A percentile compares a stretch with the other conserved stretches of the same genome.
Evolutionary conservation across 2,329 filamentous ascomycete genomes (phyloP).

Genomic region (Aspergillus sp.): DNA sequence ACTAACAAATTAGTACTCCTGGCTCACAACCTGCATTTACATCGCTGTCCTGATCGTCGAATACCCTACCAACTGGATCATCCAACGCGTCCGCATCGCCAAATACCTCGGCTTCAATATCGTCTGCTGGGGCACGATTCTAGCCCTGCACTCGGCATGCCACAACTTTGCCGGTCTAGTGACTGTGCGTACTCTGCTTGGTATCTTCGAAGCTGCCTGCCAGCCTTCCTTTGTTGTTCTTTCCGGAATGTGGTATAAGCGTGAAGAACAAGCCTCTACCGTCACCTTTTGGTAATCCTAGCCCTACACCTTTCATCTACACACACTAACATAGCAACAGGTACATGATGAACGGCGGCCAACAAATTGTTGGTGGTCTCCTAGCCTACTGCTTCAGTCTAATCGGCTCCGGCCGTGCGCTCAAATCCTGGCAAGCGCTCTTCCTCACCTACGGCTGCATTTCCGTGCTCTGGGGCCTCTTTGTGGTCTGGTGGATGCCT

Average conservation of each 20-base stretch:
- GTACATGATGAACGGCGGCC: constrained; percentile 75
- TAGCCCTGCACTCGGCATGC: constrained; percentile 64
- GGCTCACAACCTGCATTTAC: constrained; percentile 75
- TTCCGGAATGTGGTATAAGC: constrained; percentile 70
- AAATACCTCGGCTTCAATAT: constrained; percentile 68
- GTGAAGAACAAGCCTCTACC: constrained; percentile 65
- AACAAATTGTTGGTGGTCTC: constrained; percentile 71
- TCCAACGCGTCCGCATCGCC: constrained; percentile 65
- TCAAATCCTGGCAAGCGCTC: constrained; percentile 68
- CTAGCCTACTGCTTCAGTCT: constrained; percentile 60
- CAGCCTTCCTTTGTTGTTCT: constrained; percentile 69
- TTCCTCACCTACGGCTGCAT: constrained; percentile 67
- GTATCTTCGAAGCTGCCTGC: constrained; percentile 70
- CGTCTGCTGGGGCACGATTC: constrained; percentile 62
- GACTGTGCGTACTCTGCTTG: constrained; percentile 64
- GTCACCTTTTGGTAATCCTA: constrained; percentile 65
- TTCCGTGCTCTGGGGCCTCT: constrained; percentile 65
- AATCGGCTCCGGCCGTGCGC: constrained; percentile 52
- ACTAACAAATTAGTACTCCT: constrained; percentile 56
- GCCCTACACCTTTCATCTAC: background rate
- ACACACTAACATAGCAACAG: constrained; percentile 22
- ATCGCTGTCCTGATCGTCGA: constrained; percentile 70
- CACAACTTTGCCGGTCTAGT: constrained; percentile 62
- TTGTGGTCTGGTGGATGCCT: constrained; percentile 65
- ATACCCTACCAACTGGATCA: constrained; percentile 69